These are phyloP conservation scores for Penicillium arizonense DNA, from an alignment of 495 filamentous ascomycete species.

Conservation along the genomic window DNA sequence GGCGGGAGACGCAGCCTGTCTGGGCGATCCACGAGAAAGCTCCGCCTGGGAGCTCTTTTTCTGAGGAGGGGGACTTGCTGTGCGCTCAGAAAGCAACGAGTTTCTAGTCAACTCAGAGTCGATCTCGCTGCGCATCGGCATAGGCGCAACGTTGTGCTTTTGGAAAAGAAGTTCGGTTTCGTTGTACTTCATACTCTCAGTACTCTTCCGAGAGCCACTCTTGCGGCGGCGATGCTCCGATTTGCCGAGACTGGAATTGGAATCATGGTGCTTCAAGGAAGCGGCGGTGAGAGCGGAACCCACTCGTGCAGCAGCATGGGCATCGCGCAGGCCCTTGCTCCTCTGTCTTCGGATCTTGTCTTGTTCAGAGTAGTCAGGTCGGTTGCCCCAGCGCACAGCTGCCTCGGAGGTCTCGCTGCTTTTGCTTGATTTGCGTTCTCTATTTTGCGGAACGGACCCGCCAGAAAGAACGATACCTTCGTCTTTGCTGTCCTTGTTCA, in stretches of 20 bases:
- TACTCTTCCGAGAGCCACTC: slow-evolving; percentile 49
- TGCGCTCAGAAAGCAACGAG: slow-evolving; percentile 82
- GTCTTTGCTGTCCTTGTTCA: slow-evolving; percentile 60
- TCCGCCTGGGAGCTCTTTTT: slow-evolving; percentile 46
- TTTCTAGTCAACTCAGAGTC: slow-evolving; percentile 84
- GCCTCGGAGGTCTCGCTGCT: slow-evolving; percentile 47
- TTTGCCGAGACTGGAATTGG: slow-evolving; percentile 55
- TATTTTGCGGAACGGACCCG: slow-evolving; percentile 39
- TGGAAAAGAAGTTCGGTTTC: slow-evolving; percentile 60
- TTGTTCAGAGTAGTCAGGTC: slow-evolving; percentile 49
- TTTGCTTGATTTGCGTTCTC: slow-evolving; percentile 42
- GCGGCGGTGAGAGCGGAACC: slow-evolving; percentile 60
- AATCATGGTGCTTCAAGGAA: slow-evolving; percentile 65
- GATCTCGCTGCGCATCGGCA: slow-evolving; percentile 84
- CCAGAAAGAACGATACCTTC: slow-evolving; percentile 57
- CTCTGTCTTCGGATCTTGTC: slow-evolving; percentile 54
- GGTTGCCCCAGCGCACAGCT: slow-evolving; percentile 44
- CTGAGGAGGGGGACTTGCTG: slow-evolving; percentile 52
- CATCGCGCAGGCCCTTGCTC: slow-evolving; percentile 59
- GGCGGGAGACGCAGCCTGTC: slow-evolving; percentile 50
- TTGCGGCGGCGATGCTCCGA: slow-evolving; percentile 45
- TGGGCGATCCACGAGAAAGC: slow-evolving; percentile 51
- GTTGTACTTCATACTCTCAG: slow-evolving; percentile 54
- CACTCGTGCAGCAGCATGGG: slow-evolving; percentile 53
- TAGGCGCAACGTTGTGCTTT: slow-evolving; percentile 66